Percentiles rank a stretch among this genome's conserved stretches.
These are phyloP conservation scores for Schoenoplectus triqueter DNA, from an alignment of 202 grass and related monocot genomes.

Conservation along the genomic window DNA sequence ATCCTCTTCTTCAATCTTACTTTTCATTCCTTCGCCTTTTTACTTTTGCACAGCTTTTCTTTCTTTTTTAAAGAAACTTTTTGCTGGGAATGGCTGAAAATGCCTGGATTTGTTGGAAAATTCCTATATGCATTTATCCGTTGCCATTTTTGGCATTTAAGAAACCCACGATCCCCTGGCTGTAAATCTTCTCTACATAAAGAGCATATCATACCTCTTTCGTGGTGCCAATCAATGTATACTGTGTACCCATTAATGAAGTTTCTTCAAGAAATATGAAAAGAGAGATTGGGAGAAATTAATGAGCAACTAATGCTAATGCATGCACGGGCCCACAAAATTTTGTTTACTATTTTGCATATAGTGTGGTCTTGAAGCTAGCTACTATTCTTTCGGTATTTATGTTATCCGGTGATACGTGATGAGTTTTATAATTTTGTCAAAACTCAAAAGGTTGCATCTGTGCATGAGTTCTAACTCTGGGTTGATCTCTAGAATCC, in stretches of 20 bases:
- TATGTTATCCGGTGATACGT: neutral
- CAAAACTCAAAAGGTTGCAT: neutral
- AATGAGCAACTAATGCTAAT: slow-evolving; percentile 28
- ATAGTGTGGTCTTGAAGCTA: neutral
- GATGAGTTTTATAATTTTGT: neutral
- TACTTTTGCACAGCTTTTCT: slow-evolving; percentile 2
- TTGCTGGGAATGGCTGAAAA: slow-evolving; percentile 23
- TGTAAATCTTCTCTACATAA: neutral
- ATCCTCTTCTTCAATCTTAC: neutral
- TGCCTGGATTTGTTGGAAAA: slow-evolving; percentile 8
- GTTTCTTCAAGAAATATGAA: slow-evolving; percentile 19
- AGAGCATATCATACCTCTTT: slow-evolving; percentile 37
- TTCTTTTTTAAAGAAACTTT: slow-evolving; percentile 16
- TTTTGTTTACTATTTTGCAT: slow-evolving; percentile 20
- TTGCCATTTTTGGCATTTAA: slow-evolving; percentile 17
- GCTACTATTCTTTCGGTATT: slow-evolving; percentile 24
- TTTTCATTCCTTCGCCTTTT: neutral
- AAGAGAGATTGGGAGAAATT: slow-evolving; percentile 3
- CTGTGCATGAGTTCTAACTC: neutral
- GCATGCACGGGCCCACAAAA: slow-evolving; percentile 14
- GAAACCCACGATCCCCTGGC: slow-evolving; percentile 2
- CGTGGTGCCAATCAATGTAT: slow-evolving; percentile 41
- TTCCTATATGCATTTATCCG: neutral
- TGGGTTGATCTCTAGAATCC: neutral
- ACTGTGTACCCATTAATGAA: slow-evolving; percentile 37